Percentiles rank a stretch among this genome's conserved stretches.
phyloP scores from a whole-genome alignment of 1,284 basidiomycete genomes.

The Pseudozyma tsukubaensis region DNA sequence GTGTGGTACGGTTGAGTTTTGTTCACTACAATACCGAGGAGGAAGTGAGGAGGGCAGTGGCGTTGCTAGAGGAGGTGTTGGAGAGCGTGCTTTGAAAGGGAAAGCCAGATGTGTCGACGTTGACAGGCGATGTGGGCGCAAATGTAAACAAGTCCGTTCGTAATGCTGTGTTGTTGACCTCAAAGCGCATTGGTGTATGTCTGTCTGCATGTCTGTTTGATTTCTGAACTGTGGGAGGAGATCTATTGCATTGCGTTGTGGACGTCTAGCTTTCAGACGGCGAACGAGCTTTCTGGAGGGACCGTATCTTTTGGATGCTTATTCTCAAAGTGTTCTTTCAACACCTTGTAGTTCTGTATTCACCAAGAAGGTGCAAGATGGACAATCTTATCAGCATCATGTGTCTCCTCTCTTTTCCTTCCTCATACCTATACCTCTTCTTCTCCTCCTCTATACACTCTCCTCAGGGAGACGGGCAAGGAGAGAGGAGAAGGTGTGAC shows the following conservation, averaged over 20 bases:
- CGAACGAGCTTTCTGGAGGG: conserved; percentile 31
- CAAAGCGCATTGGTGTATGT: too few relatives aligned
- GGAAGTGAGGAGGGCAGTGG: conserved; percentile 76
- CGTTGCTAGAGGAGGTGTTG: conserved; percentile 71
- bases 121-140: too few relatives aligned
- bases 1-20: conserved; percentile 80
- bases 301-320: conserved; percentile 38
- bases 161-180: too few relatives aligned
- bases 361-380: neutral
- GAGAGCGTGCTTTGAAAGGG: conserved; percentile 4
- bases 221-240: too few relatives aligned
- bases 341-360: conserved; percentile 31
- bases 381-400: neutral
- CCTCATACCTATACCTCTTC: too few relatives aligned
- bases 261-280: conserved; percentile 3
- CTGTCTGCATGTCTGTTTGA: too few relatives aligned
- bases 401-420: too few relatives aligned
- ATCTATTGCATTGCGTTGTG: too few relatives aligned
- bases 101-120: neutral
- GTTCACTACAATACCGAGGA: conserved; percentile 82
- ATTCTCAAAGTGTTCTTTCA: conserved; percentile 42
- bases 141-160: too few relatives aligned
- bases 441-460: neutral
- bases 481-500: neutral
- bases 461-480: neutral